Base-by-base conservation (phyloP, 805 yeast genomes). In the Kodamaea jinghongensis region DNA sequence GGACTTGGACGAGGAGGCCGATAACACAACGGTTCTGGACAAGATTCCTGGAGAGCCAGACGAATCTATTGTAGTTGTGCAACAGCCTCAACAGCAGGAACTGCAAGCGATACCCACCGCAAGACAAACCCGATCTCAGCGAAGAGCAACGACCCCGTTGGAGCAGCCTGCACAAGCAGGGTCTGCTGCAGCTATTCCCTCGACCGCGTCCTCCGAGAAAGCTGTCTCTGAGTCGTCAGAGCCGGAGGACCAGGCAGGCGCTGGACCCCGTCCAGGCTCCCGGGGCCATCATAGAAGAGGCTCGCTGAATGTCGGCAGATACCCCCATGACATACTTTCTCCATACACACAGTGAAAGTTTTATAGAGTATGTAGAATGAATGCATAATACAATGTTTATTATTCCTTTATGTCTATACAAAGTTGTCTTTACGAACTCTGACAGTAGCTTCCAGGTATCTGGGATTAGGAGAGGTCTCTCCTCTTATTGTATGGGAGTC, bases 281-380 rank as follows among this genome's bases (percentile, higher is more conserved):
- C 38, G 39, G 12, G 23, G 23, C 8, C 23, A 20, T 20, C 47
- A 47, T 27, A 13, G 42, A 11, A 35, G 47, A 7, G 40, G 42
- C 11, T 47, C 28, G 43, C 56, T 46, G 53, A 54, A 55, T 43
- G 49, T 55, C 16, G 61, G 60, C 9, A 42, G 58, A 23, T 57
- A 51, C 31, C 63, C 62, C n/a, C 63, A 55, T 35, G 56, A 58
- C 41, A 58, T 56, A 14, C 45, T 58, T n/a, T 54, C 57, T 31
- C 23, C 23, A 20, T 20, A 20, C 23, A 20, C 23, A 20, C 23
- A 20, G 23, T 20, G 23, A 20, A 20, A 20, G 23, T 6, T 8
- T 20, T 20, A 20, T 20, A 20, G 23, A 20, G 23, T 20, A 20
- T 20, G 23, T 20, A 20, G 23, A 20, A 20, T 20, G 8, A 20